Evolutionary conservation across 306 rosid species (phyloP).

Genomic region (Cyclanthera cordifolia): DNA sequence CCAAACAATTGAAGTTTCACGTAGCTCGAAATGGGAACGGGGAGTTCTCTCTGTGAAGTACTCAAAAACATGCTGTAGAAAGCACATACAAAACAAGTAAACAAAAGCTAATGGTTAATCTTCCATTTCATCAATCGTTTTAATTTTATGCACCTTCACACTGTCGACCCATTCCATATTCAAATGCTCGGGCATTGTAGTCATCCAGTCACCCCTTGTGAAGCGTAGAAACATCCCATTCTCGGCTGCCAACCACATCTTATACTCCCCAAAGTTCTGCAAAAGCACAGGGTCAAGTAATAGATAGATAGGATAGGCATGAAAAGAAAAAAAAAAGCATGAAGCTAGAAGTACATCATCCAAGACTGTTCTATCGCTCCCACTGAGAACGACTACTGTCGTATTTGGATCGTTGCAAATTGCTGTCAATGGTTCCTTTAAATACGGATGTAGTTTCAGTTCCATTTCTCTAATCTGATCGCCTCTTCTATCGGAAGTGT

Average conservation of each 20-base stretch:
- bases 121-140: slow-evolving; percentile 2
- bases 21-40: slow-evolving; percentile 54
- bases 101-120: slow-evolving; percentile 15
- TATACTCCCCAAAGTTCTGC: slow-evolving; percentile 70
- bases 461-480: slow-evolving; percentile 88
- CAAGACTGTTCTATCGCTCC: slow-evolving; percentile 57
- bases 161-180: slow-evolving; percentile 96
- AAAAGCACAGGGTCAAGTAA: slow-evolving; percentile 21
- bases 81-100: neutral
- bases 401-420: slow-evolving; percentile 68
- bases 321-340: slow-evolving; percentile 13
- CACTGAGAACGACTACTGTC: slow-evolving; percentile 83
- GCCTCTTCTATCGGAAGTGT: slow-evolving; percentile 56
- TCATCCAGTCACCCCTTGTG: slow-evolving; percentile 85
- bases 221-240: slow-evolving; percentile 81
- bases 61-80: slow-evolving; percentile 69
- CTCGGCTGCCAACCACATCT: slow-evolving; percentile 97
- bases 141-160: slow-evolving; percentile 45
- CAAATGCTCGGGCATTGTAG: slow-evolving; percentile 93
- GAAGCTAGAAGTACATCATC: slow-evolving; percentile 43
- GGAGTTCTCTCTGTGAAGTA: slow-evolving; percentile 91
- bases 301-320: slow-evolving; percentile 3
- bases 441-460: slow-evolving; percentile 65
- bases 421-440: slow-evolving; percentile 46
- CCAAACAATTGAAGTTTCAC: slow-evolving; percentile 92